Base-by-base conservation (phyloP, 2,329 filamentous ascomycete genomes). In the Colletotrichum karsti region DNA sequence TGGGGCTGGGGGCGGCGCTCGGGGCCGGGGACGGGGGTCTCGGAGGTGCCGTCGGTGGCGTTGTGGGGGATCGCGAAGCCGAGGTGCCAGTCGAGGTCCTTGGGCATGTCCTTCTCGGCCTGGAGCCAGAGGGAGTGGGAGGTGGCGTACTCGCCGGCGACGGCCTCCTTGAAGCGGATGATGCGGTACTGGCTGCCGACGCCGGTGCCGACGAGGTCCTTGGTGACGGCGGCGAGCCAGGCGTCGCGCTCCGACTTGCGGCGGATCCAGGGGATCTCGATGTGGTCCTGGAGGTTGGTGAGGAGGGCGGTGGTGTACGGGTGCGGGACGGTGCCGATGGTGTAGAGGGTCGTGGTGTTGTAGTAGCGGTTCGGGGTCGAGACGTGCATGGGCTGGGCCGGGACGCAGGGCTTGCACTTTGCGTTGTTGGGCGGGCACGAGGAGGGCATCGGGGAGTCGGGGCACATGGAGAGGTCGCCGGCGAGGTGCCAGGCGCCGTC, bases 41-140 rank as follows among this genome's bases (percentile, higher is more conserved):
- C 82, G 13, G 86, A 87, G 69, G 87, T 86, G 51, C 84, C 82
- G 42, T 85, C 79, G 4, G 86, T 83, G 10, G 82, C 80, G 20
- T 83, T 80, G 51, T 85, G 84, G 2, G 95, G 93, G 9, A 98
- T 85, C 13, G 85, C 83, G 79, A 98, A 98, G 60, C 95, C 96
- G 76, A 98, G 93, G 72, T 92, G 88, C 94, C 94, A 98, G 75
- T 95, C 92, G 3, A 97, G 83, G 71, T 96, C 92, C n/a, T 87
- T 78, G 3, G 91, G 89, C 7, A 91, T 80, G 15, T 82, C 80
- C 46, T 83, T 81, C 74, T 91, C 88, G n/a, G 93, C 92, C 0
- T 91, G 92, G 20, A 97, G 83, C 95, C 95, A 98, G 20, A 98
- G 83, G 0, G 91, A 90, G 72, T 89, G 90, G 0, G 89, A 84